phyloP scores from a whole-genome alignment of 228 moss, liverwort and hornwort genomes.

The Sphagnum magellanicum region DNA sequence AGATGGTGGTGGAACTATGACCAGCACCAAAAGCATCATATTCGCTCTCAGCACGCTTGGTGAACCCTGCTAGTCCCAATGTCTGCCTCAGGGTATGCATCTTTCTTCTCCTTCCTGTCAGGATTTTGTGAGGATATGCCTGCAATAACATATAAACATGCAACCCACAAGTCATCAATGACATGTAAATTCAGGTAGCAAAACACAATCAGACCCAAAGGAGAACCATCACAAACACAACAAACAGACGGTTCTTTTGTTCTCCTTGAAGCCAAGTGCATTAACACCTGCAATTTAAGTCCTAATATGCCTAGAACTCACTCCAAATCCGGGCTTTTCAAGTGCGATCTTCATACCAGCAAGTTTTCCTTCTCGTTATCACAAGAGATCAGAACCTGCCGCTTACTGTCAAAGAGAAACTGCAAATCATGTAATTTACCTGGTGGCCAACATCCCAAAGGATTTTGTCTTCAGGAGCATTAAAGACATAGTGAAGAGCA shows the following conservation, averaged over 20 bases:
- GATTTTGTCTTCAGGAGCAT: slow-evolving; percentile 39
- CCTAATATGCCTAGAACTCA: not conserved
- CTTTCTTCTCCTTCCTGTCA: slow-evolving; percentile 22
- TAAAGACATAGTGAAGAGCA: slow-evolving; percentile 58
- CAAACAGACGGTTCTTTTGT: not conserved
- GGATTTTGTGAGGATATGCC: slow-evolving; percentile 50
- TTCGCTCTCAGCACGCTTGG: slow-evolving; percentile 31
- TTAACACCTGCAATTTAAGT: not conserved
- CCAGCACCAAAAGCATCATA: slow-evolving; percentile 47
- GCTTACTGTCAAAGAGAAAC: not conserved
- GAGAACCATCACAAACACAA: no score
- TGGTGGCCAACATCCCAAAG: slow-evolving; percentile 56
- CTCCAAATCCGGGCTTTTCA: not conserved
- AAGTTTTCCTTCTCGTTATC: not conserved
- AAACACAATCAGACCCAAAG: no score
- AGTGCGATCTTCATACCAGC: not conserved
- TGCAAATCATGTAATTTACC: slow-evolving; percentile 5
- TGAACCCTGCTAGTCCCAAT: slow-evolving; percentile 30
- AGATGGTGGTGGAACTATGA: slow-evolving; percentile 42
- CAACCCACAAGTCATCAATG: no score
- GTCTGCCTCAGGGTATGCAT: slow-evolving; percentile 42
- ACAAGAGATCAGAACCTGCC: not conserved
- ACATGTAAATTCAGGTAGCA: no score
- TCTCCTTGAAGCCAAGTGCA: not conserved
- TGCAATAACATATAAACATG: slow-evolving; percentile 2